Percentiles rank a stretch among this genome's conserved stretches.
phyloP scores from a whole-genome alignment of 2,329 filamentous ascomycete genomes.

The Ophiobolus disseminans region DNA sequence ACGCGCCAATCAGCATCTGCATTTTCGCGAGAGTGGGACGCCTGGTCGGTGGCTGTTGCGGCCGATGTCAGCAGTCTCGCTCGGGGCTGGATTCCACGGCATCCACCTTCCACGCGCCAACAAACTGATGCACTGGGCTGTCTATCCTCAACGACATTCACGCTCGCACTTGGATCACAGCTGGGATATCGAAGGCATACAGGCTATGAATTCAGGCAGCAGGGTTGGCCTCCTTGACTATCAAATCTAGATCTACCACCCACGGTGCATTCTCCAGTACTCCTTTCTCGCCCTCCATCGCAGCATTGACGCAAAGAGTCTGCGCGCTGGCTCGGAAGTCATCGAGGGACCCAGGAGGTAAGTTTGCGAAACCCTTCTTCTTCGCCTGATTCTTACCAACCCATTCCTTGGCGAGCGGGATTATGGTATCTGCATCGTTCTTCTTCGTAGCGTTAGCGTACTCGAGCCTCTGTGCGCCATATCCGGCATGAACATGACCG shows the following conservation, averaged over 20 bases:
- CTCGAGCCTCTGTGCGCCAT: slow-evolving; percentile 38
- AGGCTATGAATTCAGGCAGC: background rate
- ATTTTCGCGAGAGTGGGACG: background rate
- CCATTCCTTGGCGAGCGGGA: slow-evolving; percentile 22
- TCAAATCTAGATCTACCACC: slow-evolving; percentile 59
- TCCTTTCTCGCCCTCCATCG: slow-evolving; percentile 59
- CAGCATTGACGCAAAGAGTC: slow-evolving; percentile 64
- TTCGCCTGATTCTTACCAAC: slow-evolving; percentile 31
- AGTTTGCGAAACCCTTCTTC: slow-evolving; percentile 26
- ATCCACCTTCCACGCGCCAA: too few species aligned
- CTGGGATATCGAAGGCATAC: background rate
- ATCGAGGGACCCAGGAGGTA: slow-evolving; percentile 38
- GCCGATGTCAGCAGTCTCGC: slow-evolving; percentile 10
- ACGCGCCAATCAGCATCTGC: slow-evolving; percentile 12
- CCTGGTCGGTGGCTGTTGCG: slow-evolving; percentile 11
- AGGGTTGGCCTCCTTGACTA: background rate
- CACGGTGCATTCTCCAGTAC: slow-evolving; percentile 59
- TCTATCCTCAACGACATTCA: too few species aligned
- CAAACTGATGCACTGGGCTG: too few species aligned
- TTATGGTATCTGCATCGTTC: slow-evolving; percentile 16
- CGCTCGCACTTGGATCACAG: background rate
- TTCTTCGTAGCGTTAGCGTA: slow-evolving; percentile 23
- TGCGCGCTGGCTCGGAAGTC: slow-evolving; percentile 47
- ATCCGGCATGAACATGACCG: slow-evolving; percentile 65
- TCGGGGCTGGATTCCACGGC: background rate